Evolutionary conservation across 129 eudicot species (phyloP), one percentile per base, ranked within the genome.

Genomic region (Saussurea involucrata): DNA sequence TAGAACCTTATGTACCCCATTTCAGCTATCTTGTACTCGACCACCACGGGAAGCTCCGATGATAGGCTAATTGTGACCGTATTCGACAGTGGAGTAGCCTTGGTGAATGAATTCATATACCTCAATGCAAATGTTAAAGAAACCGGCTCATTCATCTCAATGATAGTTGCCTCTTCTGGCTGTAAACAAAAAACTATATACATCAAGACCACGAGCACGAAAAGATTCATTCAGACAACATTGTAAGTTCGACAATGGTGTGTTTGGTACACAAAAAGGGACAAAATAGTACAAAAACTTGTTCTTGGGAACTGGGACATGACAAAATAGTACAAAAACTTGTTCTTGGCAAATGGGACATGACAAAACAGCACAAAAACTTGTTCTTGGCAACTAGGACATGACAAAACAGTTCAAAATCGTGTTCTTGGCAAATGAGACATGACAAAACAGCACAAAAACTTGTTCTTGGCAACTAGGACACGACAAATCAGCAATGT

Each of bases 91-190:
- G 98, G 97, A 3, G 88, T 82, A 21, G 98, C 98, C 76, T 94
- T 94, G 15, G 98, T 91, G 73, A 94, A 94, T 8, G 98, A 94
- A 84, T 94, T 94, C 92, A 94, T 80, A 67, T 94, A 94, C 77
- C 98, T 86, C 82, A 94, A 91, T 20, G 98, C 98, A 91, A 94
- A 94, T 32, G 98, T 91, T 78, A 94, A 55, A 0, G 97, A 89
- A n/a, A 94, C 98, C 17, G 98, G 98, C 80, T 94, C 97, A 64
- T 91, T 94, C 97, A 94, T 94, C 79, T 94, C 98, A 60, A 94
- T 88, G 0, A 94, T 63, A 8, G 97, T 94, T 0, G 97, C 90
- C 57, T 94, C 98, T 72, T 94, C 98, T 8, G 98, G 98, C 98
- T 94, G 89, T 33, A 42, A 4, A 58, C n/a, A 53, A 21, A 1